These are phyloP conservation scores for Talaromyces nanjingensis DNA, from an alignment of 495 filamentous ascomycete genomes.

Conservation along the genomic window DNA sequence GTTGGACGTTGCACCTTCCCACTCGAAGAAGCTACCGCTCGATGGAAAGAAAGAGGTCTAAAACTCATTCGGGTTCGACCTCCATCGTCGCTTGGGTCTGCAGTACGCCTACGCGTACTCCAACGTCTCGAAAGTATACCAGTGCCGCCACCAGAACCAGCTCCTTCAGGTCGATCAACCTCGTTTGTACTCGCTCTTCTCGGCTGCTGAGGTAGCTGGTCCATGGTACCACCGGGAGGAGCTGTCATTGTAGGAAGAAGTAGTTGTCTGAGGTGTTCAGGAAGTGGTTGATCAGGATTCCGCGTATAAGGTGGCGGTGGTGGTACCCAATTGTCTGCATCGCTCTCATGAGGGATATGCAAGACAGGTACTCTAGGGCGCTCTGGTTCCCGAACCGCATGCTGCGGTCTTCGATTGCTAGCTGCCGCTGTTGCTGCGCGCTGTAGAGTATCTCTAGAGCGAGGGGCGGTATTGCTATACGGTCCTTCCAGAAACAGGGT, in stretches of 20 bases:
- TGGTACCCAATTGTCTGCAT: conserved; percentile 89
- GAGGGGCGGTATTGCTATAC: conserved; percentile 72
- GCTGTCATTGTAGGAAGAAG: conserved; percentile 24
- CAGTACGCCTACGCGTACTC: conserved; percentile 6
- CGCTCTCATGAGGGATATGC: conserved; percentile 76
- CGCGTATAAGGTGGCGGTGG: conserved; percentile 83
- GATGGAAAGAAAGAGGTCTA: not conserved
- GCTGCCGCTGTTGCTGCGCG: conserved; percentile 75
- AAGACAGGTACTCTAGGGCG: conserved; percentile 42
- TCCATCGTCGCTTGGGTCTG: not conserved
- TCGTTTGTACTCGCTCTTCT: conserved; percentile 7
- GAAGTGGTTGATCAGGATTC: conserved; percentile 55
- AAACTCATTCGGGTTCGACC: conserved; percentile 2
- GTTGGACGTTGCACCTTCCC: not conserved
- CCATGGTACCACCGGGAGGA: conserved; percentile 9
- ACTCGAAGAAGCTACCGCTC: not conserved
- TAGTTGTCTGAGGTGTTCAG: conserved; percentile 40
- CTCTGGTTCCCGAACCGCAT: conserved; percentile 41
- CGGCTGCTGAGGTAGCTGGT: not conserved
- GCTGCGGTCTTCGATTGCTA: conserved; percentile 57
- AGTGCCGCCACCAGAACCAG: not conserved
- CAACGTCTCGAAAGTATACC: conserved; percentile 4
- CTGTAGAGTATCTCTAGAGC: conserved; percentile 65
- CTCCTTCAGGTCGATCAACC: not conserved
- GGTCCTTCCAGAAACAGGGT: conserved; percentile 37